Evolutionary conservation across 768 basidiomycete genomes (phyloP), one percentile per base, ranked within the genome.

Genomic region (Trametes cinnabarina): DNA sequence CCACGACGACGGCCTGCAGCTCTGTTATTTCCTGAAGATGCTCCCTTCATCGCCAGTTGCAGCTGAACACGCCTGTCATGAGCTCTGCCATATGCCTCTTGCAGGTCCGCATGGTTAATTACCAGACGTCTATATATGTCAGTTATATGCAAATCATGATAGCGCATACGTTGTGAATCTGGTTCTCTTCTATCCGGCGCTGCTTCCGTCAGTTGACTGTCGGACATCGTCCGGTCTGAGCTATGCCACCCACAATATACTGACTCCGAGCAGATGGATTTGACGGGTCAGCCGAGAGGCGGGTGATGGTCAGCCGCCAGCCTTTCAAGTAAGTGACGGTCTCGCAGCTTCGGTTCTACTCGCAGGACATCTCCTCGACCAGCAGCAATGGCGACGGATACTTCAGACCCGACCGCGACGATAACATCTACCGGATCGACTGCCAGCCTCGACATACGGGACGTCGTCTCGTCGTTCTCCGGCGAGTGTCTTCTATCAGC

Each of bases 401-500:
- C 43, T 7, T 20, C 22, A 17, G 8, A 26, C 3, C 8, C 19
- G 37, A 15, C 30, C 35, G 34, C 41, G 19, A 35, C 25, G n/a
- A 40, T 42, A 34, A 39, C 46, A 39, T 61, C 60, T 12, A 26
- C 40, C 4, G 37, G 37, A 14, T 64, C 63, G 3, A 61, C 51
- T 17, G 59, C 51, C 17, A 60, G 51, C 14, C 44, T 64, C 40
- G 60, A 64, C 51, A 25, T 64, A 4, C 23, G 35, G 35, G 55
- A 61, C 22, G n/a, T 61, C 17, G 44, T 63, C 25, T 51, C 58
- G 3, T 41, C 57, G n/a, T 22, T 42, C 49, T 15, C 54, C 10
- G 47, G 46, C 44, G 65, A 63, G 12, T 41, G 28, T 23, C 46
- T 75, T 20, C 63, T 74, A 2, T 55, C 66, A 10, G 63, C 65